phyloP scores from a whole-genome alignment of 768 basidiomycete species.

The Lactarius sp. region DNA sequence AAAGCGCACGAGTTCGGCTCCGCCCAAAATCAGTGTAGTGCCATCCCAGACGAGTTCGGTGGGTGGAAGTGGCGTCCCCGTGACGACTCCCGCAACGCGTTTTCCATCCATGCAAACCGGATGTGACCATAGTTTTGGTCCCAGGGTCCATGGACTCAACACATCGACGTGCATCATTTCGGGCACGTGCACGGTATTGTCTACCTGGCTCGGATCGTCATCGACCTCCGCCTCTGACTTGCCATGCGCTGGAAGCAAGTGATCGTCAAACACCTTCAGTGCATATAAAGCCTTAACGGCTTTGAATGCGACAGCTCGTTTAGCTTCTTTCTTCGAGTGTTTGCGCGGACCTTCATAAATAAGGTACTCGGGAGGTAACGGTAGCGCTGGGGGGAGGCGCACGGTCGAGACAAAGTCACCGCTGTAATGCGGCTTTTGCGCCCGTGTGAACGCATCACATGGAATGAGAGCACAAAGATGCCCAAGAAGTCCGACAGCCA shows the following conservation, averaged over 20 bases:
- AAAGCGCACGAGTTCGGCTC: slow-evolving; percentile 38
- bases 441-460: slow-evolving; percentile 61
- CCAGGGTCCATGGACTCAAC: slow-evolving; percentile 61
- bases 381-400: slow-evolving; percentile 62
- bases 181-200: slow-evolving; percentile 44
- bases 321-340: slow-evolving; percentile 74
- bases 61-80: slow-evolving; percentile 52
- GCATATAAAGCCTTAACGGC: slow-evolving; percentile 66
- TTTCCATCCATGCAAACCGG: slow-evolving; percentile 47
- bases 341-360: slow-evolving; percentile 54
- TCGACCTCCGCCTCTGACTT: slow-evolving; percentile 48
- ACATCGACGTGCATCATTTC: slow-evolving; percentile 56
- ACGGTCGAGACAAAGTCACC: slow-evolving; percentile 57
- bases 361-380: slow-evolving; percentile 51
- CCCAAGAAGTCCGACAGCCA: slow-evolving; percentile 63
- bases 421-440: slow-evolving; percentile 53
- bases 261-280: slow-evolving; percentile 77
- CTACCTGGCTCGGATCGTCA: slow-evolving; percentile 44
- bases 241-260: slow-evolving; percentile 66
- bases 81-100: slow-evolving; percentile 56
- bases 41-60: slow-evolving; percentile 41
- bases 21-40: slow-evolving; percentile 34
- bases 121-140: slow-evolving; percentile 58
- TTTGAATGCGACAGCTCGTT: slow-evolving; percentile 74
- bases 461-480: slow-evolving; percentile 77